Percentiles rank a stretch among this genome's conserved stretches.
Evolutionary conservation across 2,329 filamentous ascomycete species (phyloP).

Genomic region (Cytospora chrysosperma): DNA sequence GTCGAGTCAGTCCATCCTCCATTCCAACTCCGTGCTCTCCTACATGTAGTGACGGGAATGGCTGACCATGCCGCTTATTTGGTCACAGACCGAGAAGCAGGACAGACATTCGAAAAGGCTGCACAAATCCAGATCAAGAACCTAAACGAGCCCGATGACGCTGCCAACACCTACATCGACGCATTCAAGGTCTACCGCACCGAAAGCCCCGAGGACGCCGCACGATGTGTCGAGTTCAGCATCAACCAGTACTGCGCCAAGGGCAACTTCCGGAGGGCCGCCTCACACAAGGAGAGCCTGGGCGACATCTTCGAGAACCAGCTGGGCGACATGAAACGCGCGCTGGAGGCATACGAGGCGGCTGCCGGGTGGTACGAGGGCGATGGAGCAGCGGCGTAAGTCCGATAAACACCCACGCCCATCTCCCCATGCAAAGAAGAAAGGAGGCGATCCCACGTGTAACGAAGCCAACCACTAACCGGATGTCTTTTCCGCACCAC

Average conservation of each 20-base stretch:
- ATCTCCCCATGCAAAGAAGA: neutral
- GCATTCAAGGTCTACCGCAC: conserved; percentile 95
- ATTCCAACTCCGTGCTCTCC: no score
- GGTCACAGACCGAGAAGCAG: conserved; percentile 73
- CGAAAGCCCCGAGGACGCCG: conserved; percentile 78
- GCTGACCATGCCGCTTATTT: neutral
- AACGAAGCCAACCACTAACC: neutral
- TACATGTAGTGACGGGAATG: neutral
- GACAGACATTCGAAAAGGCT: conserved; percentile 80
- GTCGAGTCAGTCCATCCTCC: conserved; percentile 58
- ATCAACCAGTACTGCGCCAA: conserved; percentile 85
- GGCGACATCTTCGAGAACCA: conserved; percentile 85
- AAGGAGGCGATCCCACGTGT: neutral
- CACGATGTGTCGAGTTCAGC: conserved; percentile 73
- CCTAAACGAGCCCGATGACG: conserved; percentile 89
- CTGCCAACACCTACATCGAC: conserved; percentile 82
- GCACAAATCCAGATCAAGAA: conserved; percentile 77
- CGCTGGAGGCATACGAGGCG: conserved; percentile 79
- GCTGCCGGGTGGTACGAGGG: conserved; percentile 88
- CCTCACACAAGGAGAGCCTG: conserved; percentile 84
- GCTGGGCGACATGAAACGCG: conserved; percentile 72
- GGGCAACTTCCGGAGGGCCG: conserved; percentile 88
- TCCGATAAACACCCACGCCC: conserved; percentile 27
- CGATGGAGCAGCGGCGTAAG: conserved; percentile 79
- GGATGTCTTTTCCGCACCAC: neutral